Conservation (phyloP, 2,329 filamentous ascomycete species). For the Teratosphaeria viscida region DNA sequence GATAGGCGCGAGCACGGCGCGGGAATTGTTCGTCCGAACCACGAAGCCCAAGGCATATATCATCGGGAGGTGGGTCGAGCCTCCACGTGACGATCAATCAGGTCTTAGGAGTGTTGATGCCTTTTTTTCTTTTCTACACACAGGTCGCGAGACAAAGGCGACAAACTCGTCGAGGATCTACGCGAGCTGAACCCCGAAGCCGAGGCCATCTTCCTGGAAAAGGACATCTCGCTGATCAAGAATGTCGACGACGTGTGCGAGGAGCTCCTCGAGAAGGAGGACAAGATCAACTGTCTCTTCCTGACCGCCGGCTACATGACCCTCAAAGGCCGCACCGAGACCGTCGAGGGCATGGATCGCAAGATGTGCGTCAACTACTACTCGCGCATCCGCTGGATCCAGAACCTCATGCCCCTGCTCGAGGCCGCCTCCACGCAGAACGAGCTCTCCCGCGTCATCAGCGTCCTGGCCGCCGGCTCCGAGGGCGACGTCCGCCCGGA, state of each 20-base stretch:
- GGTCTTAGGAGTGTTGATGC: neutral
- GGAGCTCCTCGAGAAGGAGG: conserved; percentile 42
- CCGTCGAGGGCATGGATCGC: conserved; percentile 46
- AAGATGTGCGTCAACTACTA: conserved; percentile 46
- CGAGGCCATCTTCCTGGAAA: conserved; percentile 31
- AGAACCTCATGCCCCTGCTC: conserved; percentile 48
- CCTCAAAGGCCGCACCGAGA: conserved; percentile 37
- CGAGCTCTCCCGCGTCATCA: conserved; percentile 43
- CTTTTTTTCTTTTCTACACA: neutral
- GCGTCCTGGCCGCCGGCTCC: conserved; percentile 43
- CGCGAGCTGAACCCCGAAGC: conserved; percentile 28
- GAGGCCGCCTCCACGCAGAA: conserved; percentile 28
- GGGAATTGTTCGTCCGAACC: conserved; percentile 32
- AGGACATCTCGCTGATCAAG: conserved; percentile 30
- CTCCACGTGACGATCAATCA: neutral
- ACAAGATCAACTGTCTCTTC: conserved; percentile 45
- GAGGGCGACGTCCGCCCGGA: conserved; percentile 41
- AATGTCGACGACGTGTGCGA: conserved; percentile 35
- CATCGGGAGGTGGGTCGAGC: conserved; percentile 26
- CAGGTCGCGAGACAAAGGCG: conserved; percentile 29
- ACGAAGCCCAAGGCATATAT: conserved; percentile 32
- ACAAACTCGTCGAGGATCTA: conserved; percentile 28
- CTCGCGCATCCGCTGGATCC: conserved; percentile 46
- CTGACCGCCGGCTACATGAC: conserved; percentile 42
- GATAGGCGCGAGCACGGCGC: conserved; percentile 34